Conservation (phyloP, 2,329 filamentous ascomycete species). For the Monosporascus sp. region DNA sequence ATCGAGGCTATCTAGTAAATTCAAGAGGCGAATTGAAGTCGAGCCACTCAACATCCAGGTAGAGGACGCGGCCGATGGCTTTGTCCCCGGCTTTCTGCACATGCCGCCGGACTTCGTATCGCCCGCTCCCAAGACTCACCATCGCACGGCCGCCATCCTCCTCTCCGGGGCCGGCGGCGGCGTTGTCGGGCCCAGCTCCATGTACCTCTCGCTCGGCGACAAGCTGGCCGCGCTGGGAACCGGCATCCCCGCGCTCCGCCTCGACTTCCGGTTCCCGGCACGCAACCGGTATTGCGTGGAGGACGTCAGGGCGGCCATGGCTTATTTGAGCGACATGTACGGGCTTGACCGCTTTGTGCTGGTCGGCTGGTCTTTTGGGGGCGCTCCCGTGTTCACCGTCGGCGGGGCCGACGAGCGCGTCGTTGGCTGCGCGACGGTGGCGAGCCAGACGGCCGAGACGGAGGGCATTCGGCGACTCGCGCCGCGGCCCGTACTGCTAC, state of each 20-base stretch:
- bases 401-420: slow-evolving; percentile 19
- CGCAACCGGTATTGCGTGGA: slow-evolving; percentile 26
- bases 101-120: slow-evolving; percentile 22
- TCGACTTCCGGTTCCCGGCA: slow-evolving; percentile 28
- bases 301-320: slow-evolving; percentile 31
- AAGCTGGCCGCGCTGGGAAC: slow-evolving; percentile 32
- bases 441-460: slow-evolving; percentile 32
- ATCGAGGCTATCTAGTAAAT: too few species aligned
- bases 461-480: slow-evolving; percentile 25
- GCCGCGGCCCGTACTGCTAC: slow-evolving; percentile 29
- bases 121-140: slow-evolving; percentile 22
- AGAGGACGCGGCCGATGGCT: slow-evolving; percentile 6
- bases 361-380: slow-evolving; percentile 37
- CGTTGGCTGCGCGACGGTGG: slow-evolving; percentile 31
- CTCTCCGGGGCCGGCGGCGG: too few species aligned
- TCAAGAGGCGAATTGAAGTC: too few species aligned
- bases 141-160: too few species aligned
- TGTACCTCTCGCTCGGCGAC: slow-evolving; percentile 33
- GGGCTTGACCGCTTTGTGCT: slow-evolving; percentile 30
- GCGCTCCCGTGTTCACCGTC: slow-evolving; percentile 33
- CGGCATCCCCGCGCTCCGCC: slow-evolving; percentile 29
- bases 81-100: slow-evolving; percentile 25
- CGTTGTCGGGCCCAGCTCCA: slow-evolving; percentile 32
- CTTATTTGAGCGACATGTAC: slow-evolving; percentile 26
- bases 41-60: too few species aligned